Base-by-base conservation (phyloP, 768 basidiomycete species). In the Omphalotus guepiniiformis region DNA sequence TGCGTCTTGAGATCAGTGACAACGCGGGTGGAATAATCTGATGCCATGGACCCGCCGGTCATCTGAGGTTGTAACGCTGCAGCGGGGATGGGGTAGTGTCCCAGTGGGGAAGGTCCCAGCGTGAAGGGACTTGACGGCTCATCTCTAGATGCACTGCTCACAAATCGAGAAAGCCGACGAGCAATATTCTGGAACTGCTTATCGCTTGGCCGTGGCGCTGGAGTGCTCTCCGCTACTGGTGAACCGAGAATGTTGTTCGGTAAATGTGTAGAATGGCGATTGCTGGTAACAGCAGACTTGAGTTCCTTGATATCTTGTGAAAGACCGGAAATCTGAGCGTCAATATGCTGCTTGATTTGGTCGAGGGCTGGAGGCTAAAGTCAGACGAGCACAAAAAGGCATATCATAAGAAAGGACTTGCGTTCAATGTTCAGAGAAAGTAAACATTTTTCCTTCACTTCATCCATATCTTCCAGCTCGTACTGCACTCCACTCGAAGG, bases 261-360 rank as follows among this genome's bases (percentile, higher is more conserved):
- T 2, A 71, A 41, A 34, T 75, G 69, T 11, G 69, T 52, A 1
- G 84, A 78, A 6, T 77, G 67, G 43, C 85, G 76, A 46, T 66
- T 73, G 51, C 63, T 71, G 21, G 73, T 62, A 29, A 98, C 81
- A 2, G 76, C 72, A 2, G 73, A 70, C 57, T 82, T 85, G 55
- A 98, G 77, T 34, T 98, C 94, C 55, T 93, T 92, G 66, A 97
- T 79, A 50, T 98, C 93, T 53, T 86, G 85, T 25, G 90, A 82
- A 15, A 99, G 71, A 0, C 71, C 71, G 0, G 88, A 83, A 52
- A 99, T 94, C 58, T 95, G 93, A 2, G 81, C 59, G 59, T 99
- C 95, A 55, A 99, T 94, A 62, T 99, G 95, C 59, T 97, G 93
- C 63, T 95, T 97, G 64, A 99, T 95, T 63, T 98, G 95, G 66